These are phyloP conservation scores for Drosera spatulata DNA, from an alignment of 179 eudicot species.

Conservation along the genomic window DNA sequence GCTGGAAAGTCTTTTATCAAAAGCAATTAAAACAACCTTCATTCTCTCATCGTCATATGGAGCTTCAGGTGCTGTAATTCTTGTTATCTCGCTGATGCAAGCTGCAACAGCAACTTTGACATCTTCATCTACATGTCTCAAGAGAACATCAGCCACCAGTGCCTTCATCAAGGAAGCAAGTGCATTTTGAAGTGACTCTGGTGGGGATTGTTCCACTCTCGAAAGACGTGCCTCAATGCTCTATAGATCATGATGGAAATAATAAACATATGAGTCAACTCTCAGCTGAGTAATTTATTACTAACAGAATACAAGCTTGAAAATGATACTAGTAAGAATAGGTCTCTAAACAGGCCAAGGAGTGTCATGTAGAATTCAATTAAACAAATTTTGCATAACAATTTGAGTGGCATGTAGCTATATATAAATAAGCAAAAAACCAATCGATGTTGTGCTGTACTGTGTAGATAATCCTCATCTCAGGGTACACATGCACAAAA, in stretches of 20 bases:
- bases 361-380: too few species aligned
- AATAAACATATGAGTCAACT: too few species aligned
- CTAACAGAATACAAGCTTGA: too few species aligned
- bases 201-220: constrained; percentile 37
- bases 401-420: too few species aligned
- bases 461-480: too few species aligned
- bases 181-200: constrained; percentile 24
- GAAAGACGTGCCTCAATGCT: constrained; percentile 28
- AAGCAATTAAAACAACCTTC: constrained; percentile 18
- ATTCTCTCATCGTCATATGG: constrained; percentile 34
- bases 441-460: too few species aligned
- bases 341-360: too few species aligned
- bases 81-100: constrained; percentile 31
- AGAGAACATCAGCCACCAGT: constrained; percentile 25
- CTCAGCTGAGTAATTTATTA: too few species aligned
- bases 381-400: too few species aligned
- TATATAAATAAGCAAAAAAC: too few species aligned
- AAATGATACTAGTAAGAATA: too few species aligned
- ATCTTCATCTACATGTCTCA: constrained; percentile 23
- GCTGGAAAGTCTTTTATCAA: background rate
- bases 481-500: too few species aligned
- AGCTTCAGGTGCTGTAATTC: constrained; percentile 41
- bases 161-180: constrained; percentile 33
- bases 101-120: constrained; percentile 26
- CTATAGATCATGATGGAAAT: constrained; percentile 16